Evolutionary conservation across 2,329 filamentous ascomycete species (phyloP), one percentile per base, ranked within the genome.

Genomic region (Eutypella sp.): DNA sequence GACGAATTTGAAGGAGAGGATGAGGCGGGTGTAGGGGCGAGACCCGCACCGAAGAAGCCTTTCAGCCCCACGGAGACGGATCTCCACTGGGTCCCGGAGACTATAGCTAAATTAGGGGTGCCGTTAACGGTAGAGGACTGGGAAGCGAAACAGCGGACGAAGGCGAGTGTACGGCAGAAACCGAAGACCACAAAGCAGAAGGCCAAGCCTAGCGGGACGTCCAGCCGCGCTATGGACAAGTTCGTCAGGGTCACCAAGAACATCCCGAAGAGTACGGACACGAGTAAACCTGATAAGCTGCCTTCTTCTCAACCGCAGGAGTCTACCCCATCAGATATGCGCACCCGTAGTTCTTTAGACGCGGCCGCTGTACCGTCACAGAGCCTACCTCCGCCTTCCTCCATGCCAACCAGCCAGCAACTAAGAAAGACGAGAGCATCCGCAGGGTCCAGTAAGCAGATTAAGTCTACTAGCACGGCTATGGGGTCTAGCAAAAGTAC

Each of bases 21-120:
- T 13, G 51, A 50, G 5, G 31, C 46, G 44, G 55, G 55, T 16
- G 55, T 56, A 4, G 49, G 50, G 2, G 47, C 53, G 1, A 66
- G 60, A n/a, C 46, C 52, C 11, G 48, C 44, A 9, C 38, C 57
- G 18, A 68, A 52, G 31, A 73, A 71, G 44, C 50, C 63, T 1
- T 90, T 85, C 54, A 82, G 90, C 55, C 85, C 89, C 0, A 75
- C 73, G 8, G 74, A 81, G 23, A 70, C 81, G 1, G 80, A 87
- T 34, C 78, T 84, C 51, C 63, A 78, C 9, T 92, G 87, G 87
- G 66, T 91, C 5, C 72, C 85, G 19, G 80, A 84, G 54, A 74
- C 76, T 0, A 72, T 87, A 43, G 78, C 81, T 4, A 79, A 75
- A 46, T 62, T 84, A 3, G 85, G 86, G 0, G 74, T 84, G 45